These are phyloP conservation scores for Pichia gijzeniarum DNA, from an alignment of 805 yeast species.

Conservation along the genomic window DNA sequence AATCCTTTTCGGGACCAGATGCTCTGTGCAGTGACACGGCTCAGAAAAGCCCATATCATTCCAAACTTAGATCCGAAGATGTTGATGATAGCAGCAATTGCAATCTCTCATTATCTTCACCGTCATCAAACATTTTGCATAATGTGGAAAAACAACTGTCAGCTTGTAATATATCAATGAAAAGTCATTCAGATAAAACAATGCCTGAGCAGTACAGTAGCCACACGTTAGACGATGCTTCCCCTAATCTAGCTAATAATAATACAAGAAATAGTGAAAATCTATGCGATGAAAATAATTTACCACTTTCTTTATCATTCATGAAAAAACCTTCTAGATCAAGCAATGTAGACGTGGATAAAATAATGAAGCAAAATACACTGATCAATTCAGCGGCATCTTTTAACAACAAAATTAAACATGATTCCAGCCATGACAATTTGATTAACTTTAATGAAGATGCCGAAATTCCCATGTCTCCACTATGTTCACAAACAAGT, in stretches of 20 bases:
- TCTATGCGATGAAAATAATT: conserved; percentile 14
- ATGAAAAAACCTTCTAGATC: conserved; percentile 29
- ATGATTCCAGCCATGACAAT: neutral
- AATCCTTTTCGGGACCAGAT: neutral
- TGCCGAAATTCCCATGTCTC: neutral
- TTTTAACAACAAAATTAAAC: neutral
- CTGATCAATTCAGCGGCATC: conserved; percentile 20
- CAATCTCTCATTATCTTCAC: too few species aligned
- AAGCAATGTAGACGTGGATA: conserved; percentile 18
- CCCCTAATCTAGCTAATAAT: neutral
- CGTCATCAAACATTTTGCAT: neutral
- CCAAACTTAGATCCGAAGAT: neutral
- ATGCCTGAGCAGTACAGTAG: neutral
- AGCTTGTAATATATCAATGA: neutral
- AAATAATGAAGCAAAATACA: conserved; percentile 29
- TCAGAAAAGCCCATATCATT: too few species aligned
- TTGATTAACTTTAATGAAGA: neutral
- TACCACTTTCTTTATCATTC: conserved; percentile 30
- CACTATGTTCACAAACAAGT: neutral
- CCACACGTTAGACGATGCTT: neutral
- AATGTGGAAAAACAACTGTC: conserved; percentile 6
- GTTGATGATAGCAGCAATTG: neutral
- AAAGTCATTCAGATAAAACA: neutral
- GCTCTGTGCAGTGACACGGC: neutral
- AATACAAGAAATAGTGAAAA: neutral